These are phyloP conservation scores for Chimonanthus salicifolius DNA, from an alignment of 164 flowering plant genomes.

Conservation along the genomic window DNA sequence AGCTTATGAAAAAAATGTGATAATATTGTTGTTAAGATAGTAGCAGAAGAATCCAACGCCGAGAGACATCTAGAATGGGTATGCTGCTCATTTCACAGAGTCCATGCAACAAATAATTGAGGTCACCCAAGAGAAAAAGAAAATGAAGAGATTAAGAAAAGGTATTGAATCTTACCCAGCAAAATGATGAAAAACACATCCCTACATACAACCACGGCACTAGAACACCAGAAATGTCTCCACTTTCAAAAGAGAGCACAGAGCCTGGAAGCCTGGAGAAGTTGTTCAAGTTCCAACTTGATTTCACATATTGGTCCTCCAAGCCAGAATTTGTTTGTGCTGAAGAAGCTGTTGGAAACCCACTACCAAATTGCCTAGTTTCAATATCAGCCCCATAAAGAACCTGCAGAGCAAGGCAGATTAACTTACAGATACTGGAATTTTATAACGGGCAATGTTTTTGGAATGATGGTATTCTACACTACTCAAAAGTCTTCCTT, in stretches of 20 bases:
- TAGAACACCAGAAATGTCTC: slow-evolving; percentile 33
- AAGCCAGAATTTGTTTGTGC: slow-evolving; percentile 10
- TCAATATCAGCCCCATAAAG: slow-evolving; percentile 52
- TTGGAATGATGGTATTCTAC: too few relatives aligned
- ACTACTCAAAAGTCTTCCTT: too few relatives aligned
- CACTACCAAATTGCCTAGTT: slow-evolving; percentile 48
- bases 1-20: too few relatives aligned
- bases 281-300: slow-evolving; percentile 79
- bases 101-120: too few relatives aligned
- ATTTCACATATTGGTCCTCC: slow-evolving; percentile 23
- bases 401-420: slow-evolving; percentile 37
- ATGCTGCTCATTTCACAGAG: too few relatives aligned
- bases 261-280: slow-evolving; percentile 58
- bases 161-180: slow-evolving; percentile 28
- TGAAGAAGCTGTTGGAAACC: slow-evolving; percentile 40
- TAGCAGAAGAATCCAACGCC: too few relatives aligned
- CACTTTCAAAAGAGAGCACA: slow-evolving; percentile 62
- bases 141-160: not conserved
- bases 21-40: too few relatives aligned
- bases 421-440: not conserved
- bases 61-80: too few relatives aligned
- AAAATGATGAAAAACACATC: slow-evolving; percentile 80
- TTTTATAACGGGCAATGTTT: too few relatives aligned
- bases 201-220: slow-evolving; percentile 66
- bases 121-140: too few relatives aligned